Percentiles rank a stretch among this genome's conserved stretches.
phyloP scores from a whole-genome alignment of 805 yeast species.

The Wickerhamomyces alni region DNA sequence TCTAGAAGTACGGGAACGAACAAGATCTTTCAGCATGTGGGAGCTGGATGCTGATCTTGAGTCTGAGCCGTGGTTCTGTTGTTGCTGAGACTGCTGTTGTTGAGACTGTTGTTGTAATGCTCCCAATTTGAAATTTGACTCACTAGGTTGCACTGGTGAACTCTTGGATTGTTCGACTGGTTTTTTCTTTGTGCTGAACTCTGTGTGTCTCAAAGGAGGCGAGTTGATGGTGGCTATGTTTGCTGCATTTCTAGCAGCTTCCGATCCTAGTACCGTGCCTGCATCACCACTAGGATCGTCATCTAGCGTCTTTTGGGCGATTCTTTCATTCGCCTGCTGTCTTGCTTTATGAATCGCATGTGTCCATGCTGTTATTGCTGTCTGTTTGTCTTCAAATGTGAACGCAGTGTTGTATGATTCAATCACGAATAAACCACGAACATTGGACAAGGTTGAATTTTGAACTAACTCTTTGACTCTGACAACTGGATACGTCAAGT shows the following conservation, averaged over 20 bases:
- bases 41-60: constrained; percentile 1
- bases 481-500: constrained; percentile 44
- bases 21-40: constrained; percentile 28
- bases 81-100: neutral
- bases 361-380: constrained; percentile 54
- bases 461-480: constrained; percentile 54
- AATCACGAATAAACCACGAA: constrained; percentile 46
- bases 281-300: constrained; percentile 25
- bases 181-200: neutral
- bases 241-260: constrained; percentile 34
- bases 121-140: too few species aligned
- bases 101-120: too few species aligned
- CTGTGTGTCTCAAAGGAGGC: constrained; percentile 5
- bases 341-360: constrained; percentile 44
- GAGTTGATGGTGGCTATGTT: constrained; percentile 20
- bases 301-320: constrained; percentile 20
- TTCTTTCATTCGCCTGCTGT: constrained; percentile 40
- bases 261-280: constrained; percentile 27
- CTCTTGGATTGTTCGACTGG: neutral
- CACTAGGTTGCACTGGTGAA: constrained; percentile 3
- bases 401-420: constrained; percentile 50
- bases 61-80: too few species aligned
- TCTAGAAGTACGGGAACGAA: constrained; percentile 18
- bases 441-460: constrained; percentile 23
- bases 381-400: constrained; percentile 48